Conservation (phyloP, 805 yeast species). For the Saccharomycopsis oosterbeekiorum region DNA sequence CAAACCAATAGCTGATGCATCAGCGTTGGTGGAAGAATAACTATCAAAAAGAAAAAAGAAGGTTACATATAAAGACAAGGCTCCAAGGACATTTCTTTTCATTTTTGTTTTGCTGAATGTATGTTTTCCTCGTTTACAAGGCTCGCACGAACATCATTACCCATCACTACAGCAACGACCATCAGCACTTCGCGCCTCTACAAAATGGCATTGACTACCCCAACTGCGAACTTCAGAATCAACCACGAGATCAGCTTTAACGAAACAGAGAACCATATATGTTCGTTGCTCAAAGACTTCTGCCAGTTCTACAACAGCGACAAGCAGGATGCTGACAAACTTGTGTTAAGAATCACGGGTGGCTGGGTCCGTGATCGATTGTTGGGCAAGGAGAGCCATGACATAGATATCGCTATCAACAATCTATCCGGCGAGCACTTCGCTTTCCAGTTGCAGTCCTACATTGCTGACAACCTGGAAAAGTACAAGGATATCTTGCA, state of each 20-base stretch:
- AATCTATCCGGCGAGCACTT: constrained; percentile 77
- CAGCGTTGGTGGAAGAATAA: too few species aligned
- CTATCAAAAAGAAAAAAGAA: too few species aligned
- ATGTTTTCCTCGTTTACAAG: neutral
- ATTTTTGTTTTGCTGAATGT: neutral
- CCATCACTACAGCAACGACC: neutral
- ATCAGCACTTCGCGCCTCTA: neutral
- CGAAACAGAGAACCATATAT: constrained; percentile 34
- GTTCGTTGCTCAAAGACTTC: constrained; percentile 32
- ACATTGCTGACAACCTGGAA: constrained; percentile 23
- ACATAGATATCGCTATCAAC: constrained; percentile 87
- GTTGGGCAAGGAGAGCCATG: constrained; percentile 70
- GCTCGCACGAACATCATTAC: neutral
- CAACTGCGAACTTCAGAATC: neutral
- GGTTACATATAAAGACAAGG: too few species aligned
- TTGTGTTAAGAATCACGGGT: constrained; percentile 77
- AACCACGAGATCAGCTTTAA: constrained; percentile 22
- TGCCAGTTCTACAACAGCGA: constrained; percentile 29
- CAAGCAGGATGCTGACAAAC: constrained; percentile 6
- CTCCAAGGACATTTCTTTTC: too few species aligned
- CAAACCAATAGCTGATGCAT: too few species aligned
- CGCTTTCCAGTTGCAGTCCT: constrained; percentile 56
- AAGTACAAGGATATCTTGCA: neutral
- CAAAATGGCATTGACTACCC: neutral
- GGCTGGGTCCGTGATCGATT: constrained; percentile 98